Conservation (phyloP, 108 stramenopile species). For the Nitzschia palea region DNA sequence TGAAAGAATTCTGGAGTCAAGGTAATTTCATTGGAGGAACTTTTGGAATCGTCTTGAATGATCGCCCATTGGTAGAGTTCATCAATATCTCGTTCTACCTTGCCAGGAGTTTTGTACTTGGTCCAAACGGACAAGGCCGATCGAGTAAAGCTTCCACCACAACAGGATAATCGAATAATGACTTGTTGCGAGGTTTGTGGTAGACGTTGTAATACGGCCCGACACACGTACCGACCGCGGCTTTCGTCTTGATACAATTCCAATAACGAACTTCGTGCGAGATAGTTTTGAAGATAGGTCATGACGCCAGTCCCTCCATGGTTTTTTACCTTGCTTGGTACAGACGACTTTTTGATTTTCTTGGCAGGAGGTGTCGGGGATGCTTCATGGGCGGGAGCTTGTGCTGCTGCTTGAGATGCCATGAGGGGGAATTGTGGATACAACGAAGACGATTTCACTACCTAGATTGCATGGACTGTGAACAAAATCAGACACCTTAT, state of each 20-base stretch:
- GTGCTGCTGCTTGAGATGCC: background rate
- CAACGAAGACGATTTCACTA: too few species aligned
- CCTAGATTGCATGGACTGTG: too few species aligned
- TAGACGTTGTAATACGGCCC: slow-evolving; percentile 52
- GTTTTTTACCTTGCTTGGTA: background rate
- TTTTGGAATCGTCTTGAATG: slow-evolving; percentile 14
- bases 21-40: slow-evolving; percentile 2
- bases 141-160: slow-evolving; percentile 50
- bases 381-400: background rate
- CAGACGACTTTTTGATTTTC: background rate
- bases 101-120: slow-evolving; percentile 12
- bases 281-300: slow-evolving; percentile 38
- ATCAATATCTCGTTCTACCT: slow-evolving; percentile 1
- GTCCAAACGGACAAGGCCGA: slow-evolving; percentile 35
- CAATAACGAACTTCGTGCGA: slow-evolving; percentile 26
- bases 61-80: slow-evolving; percentile 54
- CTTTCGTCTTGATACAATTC: slow-evolving; percentile 44
- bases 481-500: too few species aligned
- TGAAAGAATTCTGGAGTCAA: slow-evolving; percentile 46
- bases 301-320: slow-evolving; percentile 32
- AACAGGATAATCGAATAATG: slow-evolving; percentile 43
- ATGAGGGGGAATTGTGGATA: too few species aligned
- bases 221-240: slow-evolving; percentile 52
- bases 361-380: background rate
- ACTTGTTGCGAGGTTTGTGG: slow-evolving; percentile 47